Evolutionary conservation across 495 filamentous ascomycete genomes (phyloP).

Genomic region (Lichina pygmaea): DNA sequence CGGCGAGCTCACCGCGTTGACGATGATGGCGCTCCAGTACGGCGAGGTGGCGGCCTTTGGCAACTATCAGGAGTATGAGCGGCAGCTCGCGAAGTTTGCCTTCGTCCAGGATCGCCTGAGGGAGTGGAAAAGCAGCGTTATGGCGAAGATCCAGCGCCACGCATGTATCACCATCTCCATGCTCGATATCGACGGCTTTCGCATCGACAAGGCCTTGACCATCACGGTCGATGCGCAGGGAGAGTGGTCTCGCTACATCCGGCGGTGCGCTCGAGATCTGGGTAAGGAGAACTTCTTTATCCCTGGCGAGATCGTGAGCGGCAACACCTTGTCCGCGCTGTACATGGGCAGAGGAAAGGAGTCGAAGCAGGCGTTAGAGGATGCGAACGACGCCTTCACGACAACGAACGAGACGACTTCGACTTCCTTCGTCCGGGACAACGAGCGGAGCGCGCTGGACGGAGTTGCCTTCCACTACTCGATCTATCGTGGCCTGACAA

Average conservation of each 20-base stretch:
- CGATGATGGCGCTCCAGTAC: constrained; percentile 5
- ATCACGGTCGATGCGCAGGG: constrained; percentile 19
- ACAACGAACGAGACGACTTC: constrained; percentile 8
- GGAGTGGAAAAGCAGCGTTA: constrained; percentile 14
- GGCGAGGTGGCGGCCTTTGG: constrained; percentile 18
- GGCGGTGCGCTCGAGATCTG: constrained; percentile 14
- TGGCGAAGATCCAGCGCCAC: constrained; percentile 12
- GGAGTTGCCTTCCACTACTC: constrained; percentile 21
- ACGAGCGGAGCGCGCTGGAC: constrained; percentile 16
- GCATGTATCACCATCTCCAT: constrained; percentile 17
- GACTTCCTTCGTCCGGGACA: constrained; percentile 9
- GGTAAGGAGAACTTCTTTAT: constrained; percentile 22
- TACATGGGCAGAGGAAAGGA: constrained; percentile 15
- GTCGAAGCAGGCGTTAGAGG: constrained; percentile 8
- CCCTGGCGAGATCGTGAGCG: constrained; percentile 18
- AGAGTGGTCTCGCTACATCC: constrained; percentile 16
- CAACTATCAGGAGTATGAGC: constrained; percentile 15
- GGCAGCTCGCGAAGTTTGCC: constrained; percentile 14
- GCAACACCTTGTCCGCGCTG: constrained; percentile 13
- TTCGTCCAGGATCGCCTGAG: constrained; percentile 17
- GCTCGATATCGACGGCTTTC: constrained; percentile 22
- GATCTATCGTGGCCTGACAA: constrained; percentile 20
- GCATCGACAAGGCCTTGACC: constrained; percentile 21
- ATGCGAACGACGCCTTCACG: constrained; percentile 8
- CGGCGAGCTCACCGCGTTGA: neutral